phyloP scores from a whole-genome alignment of 306 rosid species.

The Sophora flavescens region DNA sequence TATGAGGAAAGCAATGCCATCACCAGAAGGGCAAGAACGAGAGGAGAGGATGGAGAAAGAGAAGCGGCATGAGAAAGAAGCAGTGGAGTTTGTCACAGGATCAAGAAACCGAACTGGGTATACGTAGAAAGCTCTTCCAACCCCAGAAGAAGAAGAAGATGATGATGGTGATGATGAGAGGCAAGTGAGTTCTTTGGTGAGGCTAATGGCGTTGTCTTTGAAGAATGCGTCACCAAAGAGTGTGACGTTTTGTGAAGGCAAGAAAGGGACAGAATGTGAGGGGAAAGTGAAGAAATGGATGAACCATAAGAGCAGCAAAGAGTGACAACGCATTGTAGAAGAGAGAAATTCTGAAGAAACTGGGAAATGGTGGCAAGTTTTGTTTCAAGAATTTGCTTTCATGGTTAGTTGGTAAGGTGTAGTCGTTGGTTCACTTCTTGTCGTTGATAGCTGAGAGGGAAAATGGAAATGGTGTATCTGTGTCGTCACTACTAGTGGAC shows the following conservation, averaged over 20 bases:
- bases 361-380: background rate
- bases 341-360: background rate
- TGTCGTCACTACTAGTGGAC: background rate
- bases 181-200: conserved; percentile 66
- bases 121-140: conserved; percentile 72
- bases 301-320: conserved; percentile 28
- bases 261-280: conserved; percentile 47
- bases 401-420: background rate
- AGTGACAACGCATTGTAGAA: conserved; percentile 47
- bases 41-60: conserved; percentile 71
- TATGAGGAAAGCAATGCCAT: conserved; percentile 76
- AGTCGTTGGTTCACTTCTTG: background rate
- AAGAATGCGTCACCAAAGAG: conserved; percentile 78
- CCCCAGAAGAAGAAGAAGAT: conserved; percentile 49
- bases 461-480: background rate
- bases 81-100: conserved; percentile 58
- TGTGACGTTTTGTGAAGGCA: conserved; percentile 60
- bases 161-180: conserved; percentile 45
- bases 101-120: conserved; percentile 84
- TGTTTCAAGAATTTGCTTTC: conserved; percentile 34
- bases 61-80: conserved; percentile 74
- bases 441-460: background rate
- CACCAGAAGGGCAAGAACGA: conserved; percentile 62
- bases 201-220: conserved; percentile 60
- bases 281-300: conserved; percentile 34